Base-by-base conservation (phyloP, 1,284 basidiomycete species). In the Puccinia novopanici region DNA sequence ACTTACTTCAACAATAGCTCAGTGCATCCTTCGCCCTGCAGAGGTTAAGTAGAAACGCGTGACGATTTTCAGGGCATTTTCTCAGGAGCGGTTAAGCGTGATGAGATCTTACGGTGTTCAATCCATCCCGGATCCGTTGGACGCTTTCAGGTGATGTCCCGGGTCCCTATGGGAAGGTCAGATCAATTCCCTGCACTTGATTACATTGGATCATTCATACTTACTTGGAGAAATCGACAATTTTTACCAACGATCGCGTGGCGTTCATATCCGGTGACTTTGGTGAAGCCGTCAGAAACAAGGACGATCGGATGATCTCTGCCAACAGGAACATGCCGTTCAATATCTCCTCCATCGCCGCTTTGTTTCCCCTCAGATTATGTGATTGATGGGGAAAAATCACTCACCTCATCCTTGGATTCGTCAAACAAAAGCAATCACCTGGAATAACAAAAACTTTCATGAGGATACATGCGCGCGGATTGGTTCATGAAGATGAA, bases 241-340 rank as follows among this genome's bases (percentile, higher is more conserved):
- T 85, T 85, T 57, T 83, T 80, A 0, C 84, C 84, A 22, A 85
- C 77, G 59, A 85, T 83, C 6, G 63, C 81, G 2, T 82, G 27
- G 4, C 65, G 57, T 0, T 80, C 70, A 79, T 85, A 84, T 0
- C 84, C 84, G 12, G 84, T 85, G 4, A 85, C 52, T 2, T 59
- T 30, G 3, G 81, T 70, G 77, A 85, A 85, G 0, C 84, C 83
- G 1, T 82, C 73, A 61, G 80, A 82, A n/a, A 82, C 82, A 52
- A 83, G 82, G 3, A 84, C 83, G 75, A 85, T 84, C 0, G 84
- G 84, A 75, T 85, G 82, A 61, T 85, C 84, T n/a, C 59, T 68
- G 40, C 81, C 13, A 22, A 75, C 19, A 61, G 19, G 30, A 59
- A 74, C 0, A 24, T 17, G 1, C n/a, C 22, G 8, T 5, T 22